Percentiles rank a stretch among this genome's conserved stretches.
phyloP scores from a whole-genome alignment of 1,139 yeast species.

The Protomyces pachydermus region DNA sequence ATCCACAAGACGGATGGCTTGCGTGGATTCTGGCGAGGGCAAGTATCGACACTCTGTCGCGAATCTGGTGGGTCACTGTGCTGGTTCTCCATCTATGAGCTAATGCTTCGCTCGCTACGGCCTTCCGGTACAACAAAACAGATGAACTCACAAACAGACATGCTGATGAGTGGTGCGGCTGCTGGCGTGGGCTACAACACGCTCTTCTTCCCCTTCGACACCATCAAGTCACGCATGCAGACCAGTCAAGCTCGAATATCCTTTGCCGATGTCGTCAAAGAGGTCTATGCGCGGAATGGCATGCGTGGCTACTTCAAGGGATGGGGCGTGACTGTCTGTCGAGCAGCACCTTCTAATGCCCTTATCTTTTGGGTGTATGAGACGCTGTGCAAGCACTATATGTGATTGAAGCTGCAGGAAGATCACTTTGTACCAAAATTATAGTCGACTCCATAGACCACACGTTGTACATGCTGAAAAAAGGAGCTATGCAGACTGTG shows the following conservation, averaged over 20 bases:
- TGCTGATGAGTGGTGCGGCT: slow-evolving; percentile 70
- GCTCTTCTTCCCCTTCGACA: slow-evolving; percentile 82
- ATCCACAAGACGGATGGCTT: slow-evolving; percentile 54
- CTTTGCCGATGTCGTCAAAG: slow-evolving; percentile 42
- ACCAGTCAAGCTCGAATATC: slow-evolving; percentile 46
- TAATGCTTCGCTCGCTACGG: slow-evolving; percentile 46
- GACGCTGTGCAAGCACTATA: slow-evolving; percentile 11
- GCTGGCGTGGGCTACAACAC: slow-evolving; percentile 82
- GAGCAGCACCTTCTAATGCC: slow-evolving; percentile 90
- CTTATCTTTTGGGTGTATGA: slow-evolving; percentile 55
- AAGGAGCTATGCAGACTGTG: not conserved
- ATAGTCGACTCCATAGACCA: not conserved
- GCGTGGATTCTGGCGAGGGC: slow-evolving; percentile 74
- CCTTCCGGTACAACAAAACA: slow-evolving; percentile 31
- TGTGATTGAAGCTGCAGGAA: not conserved
- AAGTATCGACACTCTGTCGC: slow-evolving; percentile 72
- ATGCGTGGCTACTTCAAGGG: slow-evolving; percentile 73
- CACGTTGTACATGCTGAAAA: not conserved
- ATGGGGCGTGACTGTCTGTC: slow-evolving; percentile 68
- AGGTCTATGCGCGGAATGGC: slow-evolving; percentile 50
- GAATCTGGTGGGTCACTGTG: slow-evolving; percentile 89
- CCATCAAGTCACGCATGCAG: slow-evolving; percentile 82
- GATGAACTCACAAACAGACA: slow-evolving; percentile 48
- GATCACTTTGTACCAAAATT: not conserved
- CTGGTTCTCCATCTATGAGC: slow-evolving; percentile 89